Evolutionary conservation across 441 rosid genomes (phyloP).

Genomic region (Pelargonium cotyledonis): DNA sequence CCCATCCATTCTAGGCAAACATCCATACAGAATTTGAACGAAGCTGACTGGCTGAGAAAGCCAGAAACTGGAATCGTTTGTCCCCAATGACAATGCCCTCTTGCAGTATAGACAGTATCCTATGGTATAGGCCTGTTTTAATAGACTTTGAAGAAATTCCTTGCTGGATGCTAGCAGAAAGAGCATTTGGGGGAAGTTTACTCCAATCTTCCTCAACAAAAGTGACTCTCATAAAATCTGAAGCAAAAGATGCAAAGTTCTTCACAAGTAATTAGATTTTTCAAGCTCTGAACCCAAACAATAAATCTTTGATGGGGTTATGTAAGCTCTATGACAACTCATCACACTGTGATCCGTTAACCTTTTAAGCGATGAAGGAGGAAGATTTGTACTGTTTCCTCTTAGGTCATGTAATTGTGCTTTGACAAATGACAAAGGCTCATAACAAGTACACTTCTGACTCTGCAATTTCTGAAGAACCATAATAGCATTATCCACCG

Average conservation of each 20-base stretch:
- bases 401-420: conserved; percentile 30
- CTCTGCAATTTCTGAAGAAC: conserved; percentile 69
- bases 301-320: conserved; percentile 78
- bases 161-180: conserved; percentile 57
- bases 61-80: conserved; percentile 74
- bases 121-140: conserved; percentile 58
- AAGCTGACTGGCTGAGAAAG: conserved; percentile 91
- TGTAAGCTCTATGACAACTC: conserved; percentile 73
- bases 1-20: conserved; percentile 99
- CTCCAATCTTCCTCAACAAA: conserved; percentile 97
- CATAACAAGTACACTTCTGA: conserved; percentile 51
- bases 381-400: conserved; percentile 33
- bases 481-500: conserved; percentile 38
- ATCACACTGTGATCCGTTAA: conserved; percentile 46
- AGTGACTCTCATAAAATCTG: conserved; percentile 74
- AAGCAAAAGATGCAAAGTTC: conserved; percentile 62
- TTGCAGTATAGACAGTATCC: conserved; percentile 61
- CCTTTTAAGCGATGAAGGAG: conserved; percentile 34
- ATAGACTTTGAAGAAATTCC: conserved; percentile 63
- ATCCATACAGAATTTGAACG: conserved; percentile 92
- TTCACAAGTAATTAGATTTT: conserved; percentile 69
- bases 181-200: conserved; percentile 56
- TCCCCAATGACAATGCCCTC: conserved; percentile 69
- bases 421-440: conserved; percentile 52
- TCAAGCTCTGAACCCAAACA: conserved; percentile 94